A percentile compares a stretch with the other conserved stretches of the same genome.
phyloP scores from a whole-genome alignment of 2,329 filamentous ascomycete species.

The Alternaria consortialis region DNA sequence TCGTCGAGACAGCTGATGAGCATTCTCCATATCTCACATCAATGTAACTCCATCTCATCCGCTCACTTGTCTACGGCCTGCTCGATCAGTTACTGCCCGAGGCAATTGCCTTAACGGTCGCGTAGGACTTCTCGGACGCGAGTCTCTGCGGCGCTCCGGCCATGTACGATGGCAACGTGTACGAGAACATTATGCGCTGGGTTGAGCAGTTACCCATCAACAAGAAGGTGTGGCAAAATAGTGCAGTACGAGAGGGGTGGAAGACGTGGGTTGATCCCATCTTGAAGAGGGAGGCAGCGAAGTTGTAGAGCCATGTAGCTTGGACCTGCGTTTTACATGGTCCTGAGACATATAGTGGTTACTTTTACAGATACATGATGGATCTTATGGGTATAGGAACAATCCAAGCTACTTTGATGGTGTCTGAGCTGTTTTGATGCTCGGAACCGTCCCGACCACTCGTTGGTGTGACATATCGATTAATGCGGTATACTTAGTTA shows the following conservation, averaged over 20 bases:
- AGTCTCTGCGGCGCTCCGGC: constrained; percentile 61
- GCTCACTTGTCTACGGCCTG: constrained; percentile 37
- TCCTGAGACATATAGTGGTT: not conserved
- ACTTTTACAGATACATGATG: not conserved
- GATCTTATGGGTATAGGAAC: not conserved
- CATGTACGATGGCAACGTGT: constrained; percentile 60
- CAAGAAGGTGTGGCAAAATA: constrained; percentile 1
- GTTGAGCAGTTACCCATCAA: constrained; percentile 41
- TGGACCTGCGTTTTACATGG: not conserved
- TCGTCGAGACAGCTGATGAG: constrained; percentile 26
- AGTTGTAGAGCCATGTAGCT: not conserved
- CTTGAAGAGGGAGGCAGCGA: constrained; percentile 2
- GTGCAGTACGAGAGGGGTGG: constrained; percentile 7
- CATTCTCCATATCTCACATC: constrained; percentile 2
- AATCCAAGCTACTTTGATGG: no score
- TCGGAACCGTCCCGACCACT: no score
- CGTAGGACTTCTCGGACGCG: constrained; percentile 62
- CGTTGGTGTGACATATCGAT: no score
- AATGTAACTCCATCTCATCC: constrained; percentile 51
- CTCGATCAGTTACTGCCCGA: constrained; percentile 59
- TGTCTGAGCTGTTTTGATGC: no score
- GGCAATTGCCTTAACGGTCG: constrained; percentile 59
- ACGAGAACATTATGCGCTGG: constrained; percentile 56
- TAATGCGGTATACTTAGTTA: no score
- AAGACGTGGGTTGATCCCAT: constrained; percentile 13